phyloP scores from a whole-genome alignment of 2,329 filamentous ascomycete genomes.

The Ceratocystiopsis brevicomis region DNA sequence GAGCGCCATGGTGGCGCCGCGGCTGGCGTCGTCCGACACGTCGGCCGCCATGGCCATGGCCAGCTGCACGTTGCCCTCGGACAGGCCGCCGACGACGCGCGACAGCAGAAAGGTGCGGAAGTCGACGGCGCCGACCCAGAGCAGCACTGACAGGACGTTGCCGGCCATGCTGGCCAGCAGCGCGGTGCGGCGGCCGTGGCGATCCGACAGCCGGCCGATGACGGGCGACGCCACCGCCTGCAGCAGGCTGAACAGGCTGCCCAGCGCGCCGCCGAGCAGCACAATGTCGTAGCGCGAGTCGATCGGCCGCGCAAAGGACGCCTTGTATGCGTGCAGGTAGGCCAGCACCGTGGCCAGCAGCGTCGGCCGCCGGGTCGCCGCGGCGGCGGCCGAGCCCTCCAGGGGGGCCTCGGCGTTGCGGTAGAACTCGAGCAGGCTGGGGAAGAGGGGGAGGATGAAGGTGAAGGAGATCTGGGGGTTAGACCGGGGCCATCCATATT shows the following conservation, averaged over 20 bases:
- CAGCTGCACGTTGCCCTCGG: constrained; percentile 91
- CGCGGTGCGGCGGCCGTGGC: constrained; percentile 68
- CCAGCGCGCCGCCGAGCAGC: constrained; percentile 77
- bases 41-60: constrained; percentile 93
- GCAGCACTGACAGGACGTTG: constrained; percentile 78
- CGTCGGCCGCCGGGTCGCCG: constrained; percentile 26
- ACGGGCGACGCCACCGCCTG: constrained; percentile 84
- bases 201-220: constrained; percentile 77
- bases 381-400: constrained; percentile 14
- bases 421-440: constrained; percentile 90
- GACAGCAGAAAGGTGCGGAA: constrained; percentile 94
- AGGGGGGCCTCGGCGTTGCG: constrained; percentile 53
- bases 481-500: no score
- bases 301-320: constrained; percentile 77
- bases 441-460: constrained; percentile 92
- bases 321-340: constrained; percentile 87
- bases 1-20: constrained; percentile 85
- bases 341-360: constrained; percentile 61
- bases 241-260: constrained; percentile 81
- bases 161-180: constrained; percentile 82
- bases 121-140: constrained; percentile 86
- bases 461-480: constrained; percentile 78
- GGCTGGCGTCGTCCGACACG: constrained; percentile 68
- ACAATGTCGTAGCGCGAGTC: constrained; percentile 96
- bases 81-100: constrained; percentile 76